Evolutionary conservation across 2,329 filamentous ascomycete genomes (phyloP).

Genomic region (Phialocephala sp.): DNA sequence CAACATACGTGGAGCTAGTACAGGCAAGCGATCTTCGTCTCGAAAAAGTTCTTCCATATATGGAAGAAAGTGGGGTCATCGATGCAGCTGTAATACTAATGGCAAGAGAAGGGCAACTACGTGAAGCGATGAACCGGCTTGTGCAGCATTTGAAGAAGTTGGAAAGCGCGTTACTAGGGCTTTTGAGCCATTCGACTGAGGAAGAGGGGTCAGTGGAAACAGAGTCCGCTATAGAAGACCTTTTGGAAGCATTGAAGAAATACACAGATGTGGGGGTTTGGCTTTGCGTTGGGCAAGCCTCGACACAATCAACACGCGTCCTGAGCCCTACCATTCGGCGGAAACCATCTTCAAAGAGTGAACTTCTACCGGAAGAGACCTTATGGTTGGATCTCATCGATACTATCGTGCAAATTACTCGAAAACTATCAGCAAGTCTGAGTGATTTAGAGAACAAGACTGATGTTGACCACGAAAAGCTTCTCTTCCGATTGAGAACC

Average conservation of each 20-base stretch:
- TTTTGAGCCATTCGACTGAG: conserved; percentile 67
- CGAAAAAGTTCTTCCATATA: conserved; percentile 79
- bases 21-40: conserved; percentile 80
- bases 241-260: conserved; percentile 81
- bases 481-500: conserved; percentile 72
- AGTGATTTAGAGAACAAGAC: conserved; percentile 43
- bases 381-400: conserved; percentile 69
- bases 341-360: conserved; percentile 48
- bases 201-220: conserved; percentile 59
- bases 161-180: conserved; percentile 76
- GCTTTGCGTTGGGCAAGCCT: conserved; percentile 88
- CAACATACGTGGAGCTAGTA: conserved; percentile 79
- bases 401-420: conserved; percentile 66
- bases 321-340: conserved; percentile 55
- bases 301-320: conserved; percentile 51
- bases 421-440: conserved; percentile 64
- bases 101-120: conserved; percentile 83
- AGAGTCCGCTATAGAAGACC: conserved; percentile 71
- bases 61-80: conserved; percentile 88
- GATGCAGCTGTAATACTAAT: conserved; percentile 93
- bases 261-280: conserved; percentile 93
- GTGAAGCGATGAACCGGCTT: conserved; percentile 83
- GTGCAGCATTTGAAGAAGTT: conserved; percentile 81
- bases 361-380: conserved; percentile 58
- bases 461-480: conserved; percentile 60